phyloP scores from a whole-genome alignment of 1,284 basidiomycete genomes.

The Apiotrichum akiyoshidainum region DNA sequence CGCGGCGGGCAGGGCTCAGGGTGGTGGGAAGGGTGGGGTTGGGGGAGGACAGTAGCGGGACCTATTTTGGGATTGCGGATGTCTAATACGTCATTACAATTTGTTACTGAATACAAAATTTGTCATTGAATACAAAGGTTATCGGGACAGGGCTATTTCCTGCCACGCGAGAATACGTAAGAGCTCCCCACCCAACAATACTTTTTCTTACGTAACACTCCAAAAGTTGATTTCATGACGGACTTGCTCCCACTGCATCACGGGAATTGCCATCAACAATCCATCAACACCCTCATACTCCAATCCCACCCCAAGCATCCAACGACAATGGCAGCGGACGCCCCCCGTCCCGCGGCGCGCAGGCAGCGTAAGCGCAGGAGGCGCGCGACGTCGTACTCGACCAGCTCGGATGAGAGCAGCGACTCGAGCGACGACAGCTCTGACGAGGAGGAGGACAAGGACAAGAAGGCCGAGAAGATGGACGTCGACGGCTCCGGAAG shows the following conservation, averaged over 20 bases:
- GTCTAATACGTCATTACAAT: too few species aligned
- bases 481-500: slow-evolving; percentile 21
- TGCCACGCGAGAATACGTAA: too few species aligned
- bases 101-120: too few species aligned
- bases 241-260: background rate
- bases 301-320: background rate
- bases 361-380: slow-evolving; percentile 37
- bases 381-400: slow-evolving; percentile 35
- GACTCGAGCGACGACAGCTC: slow-evolving; percentile 18
- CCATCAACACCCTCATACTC: background rate
- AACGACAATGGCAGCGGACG: slow-evolving; percentile 19
- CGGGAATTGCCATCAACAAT: slow-evolving; percentile 1
- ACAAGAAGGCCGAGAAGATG: slow-evolving; percentile 16
- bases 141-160: too few species aligned
- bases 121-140: too few species aligned
- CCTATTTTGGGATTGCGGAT: too few species aligned
- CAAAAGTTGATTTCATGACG: slow-evolving; percentile 15
- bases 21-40: background rate
- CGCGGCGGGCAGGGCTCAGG: too few species aligned
- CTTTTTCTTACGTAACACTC: slow-evolving; percentile 6
- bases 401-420: slow-evolving; percentile 25
- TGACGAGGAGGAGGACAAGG: slow-evolving; percentile 24
- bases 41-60: too few species aligned
- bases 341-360: slow-evolving; percentile 8
- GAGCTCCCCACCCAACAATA: too few species aligned